Evolutionary conservation across 257 asterid species (phyloP), one percentile per base, ranked within the genome.

Genomic region (Penstemon davidsonii): DNA sequence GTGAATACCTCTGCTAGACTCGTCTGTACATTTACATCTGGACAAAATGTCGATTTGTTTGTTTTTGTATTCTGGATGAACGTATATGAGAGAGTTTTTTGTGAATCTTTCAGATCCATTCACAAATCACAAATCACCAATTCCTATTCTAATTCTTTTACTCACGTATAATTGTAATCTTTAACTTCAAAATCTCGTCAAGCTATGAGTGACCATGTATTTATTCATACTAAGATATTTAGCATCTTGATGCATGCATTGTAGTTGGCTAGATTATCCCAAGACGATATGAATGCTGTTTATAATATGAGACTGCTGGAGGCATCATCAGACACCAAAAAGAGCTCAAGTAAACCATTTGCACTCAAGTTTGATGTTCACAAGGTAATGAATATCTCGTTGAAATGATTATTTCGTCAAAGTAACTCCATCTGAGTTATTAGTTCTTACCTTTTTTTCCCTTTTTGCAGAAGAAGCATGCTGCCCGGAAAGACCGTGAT

Each of bases 281-380:
- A 75, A 12, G 96, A 90, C 58, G 99, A 90, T 80, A 74, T 75
- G 88, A 88, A 73, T 74, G 99, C 99, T 12, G 96, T 94, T 74
- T 88, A 87, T 74, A 94, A 87, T 81, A 94, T 94, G 99, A 85
- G 97, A 76, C 77, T 88, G 75, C 88, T 94, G 59, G 97, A 88
- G 81, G 84, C 85, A 60, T 77, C 96, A 66, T 73, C 96, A 45
- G 90, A 83, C 1, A 70, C 79, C 81, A 90, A 88, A 75, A 94
- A 94, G 76, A 82, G 80, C 80, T 87, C 96, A 41, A 76, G 73
- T 50, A 82, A 83, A 19, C 86, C 96, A 10, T 88, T 94, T 78
- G 83, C 99, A 66, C 85, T 94, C 15, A 94, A 90, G 78, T 94
- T 94, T 77, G 99, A 94, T 49, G 96, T 76, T 61, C 87, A 88